Evolutionary conservation across 2,329 filamentous ascomycete species (phyloP).

Genomic region (Aspergillus brunneoviolaceus): DNA sequence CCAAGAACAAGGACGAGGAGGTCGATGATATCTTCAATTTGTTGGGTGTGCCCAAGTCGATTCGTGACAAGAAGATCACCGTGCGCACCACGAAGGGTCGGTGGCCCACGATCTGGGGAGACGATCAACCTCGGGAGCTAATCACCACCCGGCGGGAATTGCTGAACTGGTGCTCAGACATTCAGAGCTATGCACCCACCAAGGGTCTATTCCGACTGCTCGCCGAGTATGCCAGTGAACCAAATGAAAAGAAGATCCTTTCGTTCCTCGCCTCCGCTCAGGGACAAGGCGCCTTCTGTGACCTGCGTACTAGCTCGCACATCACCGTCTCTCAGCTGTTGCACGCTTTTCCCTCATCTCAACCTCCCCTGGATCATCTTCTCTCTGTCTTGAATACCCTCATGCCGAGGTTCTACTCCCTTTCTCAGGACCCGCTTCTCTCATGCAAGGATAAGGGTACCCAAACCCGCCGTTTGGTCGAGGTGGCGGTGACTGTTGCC

Average conservation of each 20-base stretch:
- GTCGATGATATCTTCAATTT: slow-evolving; percentile 84
- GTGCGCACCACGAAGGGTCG: slow-evolving; percentile 77
- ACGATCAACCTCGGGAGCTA: slow-evolving; percentile 80
- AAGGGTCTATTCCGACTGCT: slow-evolving; percentile 83
- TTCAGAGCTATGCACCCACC: slow-evolving; percentile 88
- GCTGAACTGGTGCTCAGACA: slow-evolving; percentile 92
- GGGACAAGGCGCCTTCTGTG: slow-evolving; percentile 89
- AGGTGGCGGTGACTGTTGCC: slow-evolving; percentile 96
- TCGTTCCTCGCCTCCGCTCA: slow-evolving; percentile 83
- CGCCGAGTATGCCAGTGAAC: slow-evolving; percentile 77
- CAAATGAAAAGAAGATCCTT: slow-evolving; percentile 85
- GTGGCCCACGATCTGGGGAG: slow-evolving; percentile 98
- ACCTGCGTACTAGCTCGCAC: slow-evolving; percentile 85
- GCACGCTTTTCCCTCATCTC: slow-evolving; percentile 85
- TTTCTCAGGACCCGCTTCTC: slow-evolving; percentile 92
- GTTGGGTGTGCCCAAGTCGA: slow-evolving; percentile 74
- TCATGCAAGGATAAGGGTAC: slow-evolving; percentile 67
- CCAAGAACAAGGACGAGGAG: slow-evolving; percentile 73
- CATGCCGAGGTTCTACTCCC: slow-evolving; percentile 98
- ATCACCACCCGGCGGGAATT: slow-evolving; percentile 86
- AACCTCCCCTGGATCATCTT: slow-evolving; percentile 80
- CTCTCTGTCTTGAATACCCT: slow-evolving; percentile 78
- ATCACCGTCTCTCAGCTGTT: slow-evolving; percentile 83
- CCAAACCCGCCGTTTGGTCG: slow-evolving; percentile 75
- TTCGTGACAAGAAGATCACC: slow-evolving; percentile 79